Base-by-base conservation (phyloP, 176 grass and related monocot species). In the Oryza australiensis region DNA sequence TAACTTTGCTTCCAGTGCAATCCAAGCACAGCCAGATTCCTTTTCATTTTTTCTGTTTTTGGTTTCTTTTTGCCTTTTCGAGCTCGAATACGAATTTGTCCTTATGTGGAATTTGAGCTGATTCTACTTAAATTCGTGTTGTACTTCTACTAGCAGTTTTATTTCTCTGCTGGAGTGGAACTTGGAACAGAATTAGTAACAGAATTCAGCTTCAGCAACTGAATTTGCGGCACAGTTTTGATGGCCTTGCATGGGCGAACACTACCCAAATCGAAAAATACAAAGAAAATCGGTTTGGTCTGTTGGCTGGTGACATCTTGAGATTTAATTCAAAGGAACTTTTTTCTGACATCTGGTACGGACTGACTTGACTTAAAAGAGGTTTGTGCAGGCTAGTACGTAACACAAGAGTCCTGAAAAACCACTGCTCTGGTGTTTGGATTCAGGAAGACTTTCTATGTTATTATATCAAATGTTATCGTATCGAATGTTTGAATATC, bases 1-100 rank as follows among this genome's bases (percentile, higher is more conserved):
- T 30, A 41, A 46, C 87, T 76, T 89, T 26, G 82, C 87, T 80
- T 89, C 63, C 16, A 53, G 22, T 53, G 49, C 18, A 53, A 53
- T 53, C 49, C 18, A 53, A 89, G 53, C 35, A 37, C 72, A 49
- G 32, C 0, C 2, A 29, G 57, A 79, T 79, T 80, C 68, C 68
- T 49, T 20, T 13, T 8, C 4, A 12, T 60, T 59, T 28, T 59
- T 23, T 59, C 3, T 49, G 0, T 14, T 18, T 10, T 26, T 45
- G 42, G 42, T 45, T 45, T 41, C 0, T 37, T 37, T 27, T 40
- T 26, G 8, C 30, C 1, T 62, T 77, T 41, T 70, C 2, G 3
- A 8, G 16, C 28, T 77, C 59, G 16, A 5, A 69, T 3, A 68
- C 34, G 33, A 59, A 23, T 59, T n/a, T 38, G 10, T 70, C 68